These are phyloP conservation scores for Talaromyces wortmannii DNA, from an alignment of 495 filamentous ascomycete genomes.

Conservation along the genomic window DNA sequence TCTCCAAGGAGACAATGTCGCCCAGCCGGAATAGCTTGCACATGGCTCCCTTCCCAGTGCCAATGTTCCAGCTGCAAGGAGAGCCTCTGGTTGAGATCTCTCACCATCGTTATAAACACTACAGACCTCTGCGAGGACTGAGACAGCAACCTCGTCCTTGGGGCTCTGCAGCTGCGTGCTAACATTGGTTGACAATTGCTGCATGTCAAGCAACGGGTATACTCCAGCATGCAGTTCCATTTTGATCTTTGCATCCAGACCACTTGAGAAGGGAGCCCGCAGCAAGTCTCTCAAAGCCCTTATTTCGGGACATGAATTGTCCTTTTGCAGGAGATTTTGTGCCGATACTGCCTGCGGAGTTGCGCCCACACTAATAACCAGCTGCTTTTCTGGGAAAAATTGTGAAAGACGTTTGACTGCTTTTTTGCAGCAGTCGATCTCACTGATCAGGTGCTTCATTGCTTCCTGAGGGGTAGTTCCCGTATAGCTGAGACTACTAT, in stretches of 20 bases:
- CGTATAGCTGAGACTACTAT: slow-evolving; percentile 69
- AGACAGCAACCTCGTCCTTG: slow-evolving; percentile 55
- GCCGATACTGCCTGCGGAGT: slow-evolving; percentile 68
- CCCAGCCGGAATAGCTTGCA: slow-evolving; percentile 64
- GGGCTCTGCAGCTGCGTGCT: slow-evolving; percentile 26
- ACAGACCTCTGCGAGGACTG: slow-evolving; percentile 64
- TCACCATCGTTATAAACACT: slow-evolving; percentile 56
- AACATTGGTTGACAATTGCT: slow-evolving; percentile 72
- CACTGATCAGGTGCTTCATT: slow-evolving; percentile 47
- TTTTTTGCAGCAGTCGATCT: slow-evolving; percentile 52
- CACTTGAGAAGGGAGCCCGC: slow-evolving; percentile 7
- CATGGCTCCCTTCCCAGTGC: slow-evolving; percentile 75
- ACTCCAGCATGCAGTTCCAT: slow-evolving; percentile 70
- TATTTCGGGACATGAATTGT: slow-evolving; percentile 6
- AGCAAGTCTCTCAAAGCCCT: slow-evolving; percentile 15
- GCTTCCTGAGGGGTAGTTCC: slow-evolving; percentile 43
- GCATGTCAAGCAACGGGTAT: slow-evolving; percentile 71
- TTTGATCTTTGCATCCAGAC: slow-evolving; percentile 18
- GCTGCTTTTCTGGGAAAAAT: slow-evolving; percentile 18
- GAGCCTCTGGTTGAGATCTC: slow-evolving; percentile 48
- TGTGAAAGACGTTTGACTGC: slow-evolving; percentile 33
- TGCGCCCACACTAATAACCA: slow-evolving; percentile 71
- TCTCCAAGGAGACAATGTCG: slow-evolving; percentile 59
- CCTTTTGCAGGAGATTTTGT: slow-evolving; percentile 28
- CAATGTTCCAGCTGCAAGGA: slow-evolving; percentile 64